These are phyloP conservation scores for Choiromyces venosus DNA, from an alignment of 495 filamentous ascomycete species.

Conservation along the genomic window DNA sequence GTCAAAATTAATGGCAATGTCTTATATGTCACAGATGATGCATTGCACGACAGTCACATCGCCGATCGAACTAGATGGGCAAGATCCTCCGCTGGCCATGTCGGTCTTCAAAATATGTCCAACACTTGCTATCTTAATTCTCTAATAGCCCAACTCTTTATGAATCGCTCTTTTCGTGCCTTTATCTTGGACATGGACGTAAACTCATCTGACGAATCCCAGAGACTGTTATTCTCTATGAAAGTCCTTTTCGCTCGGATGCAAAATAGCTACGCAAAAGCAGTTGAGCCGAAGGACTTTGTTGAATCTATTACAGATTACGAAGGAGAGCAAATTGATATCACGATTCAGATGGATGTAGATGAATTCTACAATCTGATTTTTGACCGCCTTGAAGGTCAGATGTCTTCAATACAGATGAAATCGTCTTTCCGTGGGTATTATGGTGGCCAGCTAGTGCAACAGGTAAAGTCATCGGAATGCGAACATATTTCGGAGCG, in stretches of 20 bases:
- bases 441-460: conserved; percentile 85
- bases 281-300: conserved; percentile 65
- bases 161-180: conserved; percentile 82
- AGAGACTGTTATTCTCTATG: conserved; percentile 67
- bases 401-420: conserved; percentile 60
- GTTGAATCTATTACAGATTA: conserved; percentile 74
- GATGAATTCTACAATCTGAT: conserved; percentile 95
- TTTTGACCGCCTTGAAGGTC: conserved; percentile 84
- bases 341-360: conserved; percentile 90
- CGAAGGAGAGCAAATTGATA: conserved; percentile 78
- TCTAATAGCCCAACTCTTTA: conserved; percentile 90
- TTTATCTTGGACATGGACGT: conserved; percentile 67
- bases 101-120: conserved; percentile 80
- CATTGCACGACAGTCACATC: conserved; percentile 26
- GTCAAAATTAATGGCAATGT: background rate
- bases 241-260: conserved; percentile 76
- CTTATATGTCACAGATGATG: conserved; percentile 27
- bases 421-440: conserved; percentile 76
- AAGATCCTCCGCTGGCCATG: conserved; percentile 70
- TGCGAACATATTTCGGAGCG: conserved; percentile 89
- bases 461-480: conserved; percentile 92
- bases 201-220: conserved; percentile 53
- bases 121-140: conserved; percentile 99
- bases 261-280: conserved; percentile 71
- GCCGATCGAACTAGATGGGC: conserved; percentile 56